Base-by-base conservation (phyloP, 2,329 filamentous ascomycete genomes). In the Trichophaea hybrida region DNA sequence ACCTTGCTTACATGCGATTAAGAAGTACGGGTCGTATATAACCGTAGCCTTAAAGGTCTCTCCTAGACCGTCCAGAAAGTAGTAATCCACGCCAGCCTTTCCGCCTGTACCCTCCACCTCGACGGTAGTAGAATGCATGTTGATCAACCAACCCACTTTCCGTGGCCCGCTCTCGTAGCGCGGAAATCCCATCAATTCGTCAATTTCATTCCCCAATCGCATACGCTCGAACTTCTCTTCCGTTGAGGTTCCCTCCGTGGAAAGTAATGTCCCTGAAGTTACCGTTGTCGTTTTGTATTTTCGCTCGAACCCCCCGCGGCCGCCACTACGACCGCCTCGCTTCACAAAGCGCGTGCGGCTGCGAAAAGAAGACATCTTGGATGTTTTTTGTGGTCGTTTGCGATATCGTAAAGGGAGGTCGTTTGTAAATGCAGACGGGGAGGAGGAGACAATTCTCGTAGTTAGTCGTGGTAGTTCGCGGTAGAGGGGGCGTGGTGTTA, bases 21-120 rank as follows among this genome's bases (percentile, higher is more conserved):
- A 74, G 68, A 98, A 95, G 75, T 98, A 98, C 0, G 93, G 93
- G 68, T 97, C 89, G 72, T 95, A 97, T 74, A 95, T 88, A 65
- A 98, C 75, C 0, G 90, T 96, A 8, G 93, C 90, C 72, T 98
- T 98, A 78, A 98, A 98, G 4, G 86, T 91, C 53, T 84, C 81
- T 12, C 88, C 82, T 59, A 70, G 80, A 69, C 94, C 86, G 60
- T 91, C 87, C 61, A 98, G 85, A 73, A 98, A 98, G 76, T 96
- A 98, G 74, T 89, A 96, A 74, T 98, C 93, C 59, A 98, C 82
- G 6, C 88, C 93, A 1, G 93, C 86, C 65, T 88, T 83, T 40
- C 93, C 93, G 61, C 88, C 87, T 1, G 86, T 84, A 50, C 86
- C 79, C 13, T 90, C 80, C 70, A 97, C 91, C 72, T 95, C 76